Evolutionary conservation across 2,329 filamentous ascomycete genomes (phyloP).

Genomic region (Hypoxylon sp.): DNA sequence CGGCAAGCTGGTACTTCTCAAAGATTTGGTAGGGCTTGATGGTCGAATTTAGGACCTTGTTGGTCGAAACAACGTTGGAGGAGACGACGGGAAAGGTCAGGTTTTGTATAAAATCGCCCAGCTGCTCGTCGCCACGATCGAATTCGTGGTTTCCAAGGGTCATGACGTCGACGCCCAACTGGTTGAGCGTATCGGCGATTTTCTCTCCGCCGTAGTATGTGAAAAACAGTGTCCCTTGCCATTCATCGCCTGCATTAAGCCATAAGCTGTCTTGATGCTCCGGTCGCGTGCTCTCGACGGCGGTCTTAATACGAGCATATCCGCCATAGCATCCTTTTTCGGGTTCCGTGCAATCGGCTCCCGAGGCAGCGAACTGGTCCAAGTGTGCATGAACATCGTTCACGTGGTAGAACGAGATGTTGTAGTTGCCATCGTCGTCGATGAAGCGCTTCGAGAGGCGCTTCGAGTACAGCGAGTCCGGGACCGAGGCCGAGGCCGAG

Average conservation of each 20-base stretch:
- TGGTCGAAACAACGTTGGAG: constrained; percentile 68
- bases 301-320: constrained; percentile 69
- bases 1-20: constrained; percentile 64
- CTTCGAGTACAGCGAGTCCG: constrained; percentile 59
- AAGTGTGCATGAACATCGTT: constrained; percentile 74
- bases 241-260: constrained; percentile 73
- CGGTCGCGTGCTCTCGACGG: constrained; percentile 64
- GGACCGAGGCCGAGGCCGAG: constrained; percentile 42
- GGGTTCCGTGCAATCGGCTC: constrained; percentile 66
- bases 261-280: constrained; percentile 67
- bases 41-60: constrained; percentile 65
- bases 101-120: constrained; percentile 68
- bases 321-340: constrained; percentile 68
- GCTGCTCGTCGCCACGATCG: constrained; percentile 68
- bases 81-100: constrained; percentile 71
- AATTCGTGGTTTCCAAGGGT: constrained; percentile 74
- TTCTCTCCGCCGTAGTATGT: constrained; percentile 72
- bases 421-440: constrained; percentile 59
- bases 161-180: constrained; percentile 72
- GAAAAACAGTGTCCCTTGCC: constrained; percentile 74
- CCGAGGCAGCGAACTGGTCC: constrained; percentile 67
- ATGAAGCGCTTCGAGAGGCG: constrained; percentile 58
- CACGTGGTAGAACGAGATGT: constrained; percentile 72
- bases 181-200: constrained; percentile 71
- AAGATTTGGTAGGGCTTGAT: constrained; percentile 73